Conservation (phyloP, 331 rosid genomes). For the Phaseolus coccineus region DNA sequence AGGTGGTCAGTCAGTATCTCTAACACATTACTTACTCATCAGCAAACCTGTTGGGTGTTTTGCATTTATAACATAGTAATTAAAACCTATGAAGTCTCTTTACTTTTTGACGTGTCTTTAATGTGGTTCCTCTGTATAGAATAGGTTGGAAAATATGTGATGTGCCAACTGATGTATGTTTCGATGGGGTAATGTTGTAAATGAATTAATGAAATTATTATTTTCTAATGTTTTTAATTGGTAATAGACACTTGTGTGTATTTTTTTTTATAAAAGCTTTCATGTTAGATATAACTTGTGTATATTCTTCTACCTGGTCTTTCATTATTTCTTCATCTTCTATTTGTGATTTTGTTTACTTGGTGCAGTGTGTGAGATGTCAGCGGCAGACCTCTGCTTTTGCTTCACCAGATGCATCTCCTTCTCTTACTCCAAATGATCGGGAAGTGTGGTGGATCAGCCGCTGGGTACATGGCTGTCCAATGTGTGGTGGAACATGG, state of each 20-base stretch:
- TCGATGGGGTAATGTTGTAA: constrained; percentile 15
- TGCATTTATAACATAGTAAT: no score
- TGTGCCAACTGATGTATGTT: not conserved
- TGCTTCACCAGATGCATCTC: constrained; percentile 66
- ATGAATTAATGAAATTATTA: not conserved
- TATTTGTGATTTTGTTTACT: constrained; percentile 33
- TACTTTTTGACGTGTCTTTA: no score
- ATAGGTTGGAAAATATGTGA: not conserved
- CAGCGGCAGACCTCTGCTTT: constrained; percentile 96
- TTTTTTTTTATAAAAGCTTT: no score
- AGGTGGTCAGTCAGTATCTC: no score
- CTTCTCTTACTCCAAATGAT: constrained; percentile 62
- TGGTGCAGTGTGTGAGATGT: constrained; percentile 94
- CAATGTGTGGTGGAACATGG: constrained; percentile 99
- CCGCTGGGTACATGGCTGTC: constrained; percentile 98
- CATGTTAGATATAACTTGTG: no score
- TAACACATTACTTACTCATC: no score
- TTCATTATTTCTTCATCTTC: not conserved
- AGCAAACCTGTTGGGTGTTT: no score
- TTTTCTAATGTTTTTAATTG: constrained; percentile 17
- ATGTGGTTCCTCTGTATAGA: no score
- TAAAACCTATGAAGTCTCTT: no score
- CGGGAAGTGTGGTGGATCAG: constrained; percentile 95
- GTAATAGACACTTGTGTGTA: not conserved
- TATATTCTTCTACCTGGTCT: constrained; percentile 18